Base-by-base conservation (phyloP, 2,329 filamentous ascomycete species). In the Neofusicoccum parvum region DNA sequence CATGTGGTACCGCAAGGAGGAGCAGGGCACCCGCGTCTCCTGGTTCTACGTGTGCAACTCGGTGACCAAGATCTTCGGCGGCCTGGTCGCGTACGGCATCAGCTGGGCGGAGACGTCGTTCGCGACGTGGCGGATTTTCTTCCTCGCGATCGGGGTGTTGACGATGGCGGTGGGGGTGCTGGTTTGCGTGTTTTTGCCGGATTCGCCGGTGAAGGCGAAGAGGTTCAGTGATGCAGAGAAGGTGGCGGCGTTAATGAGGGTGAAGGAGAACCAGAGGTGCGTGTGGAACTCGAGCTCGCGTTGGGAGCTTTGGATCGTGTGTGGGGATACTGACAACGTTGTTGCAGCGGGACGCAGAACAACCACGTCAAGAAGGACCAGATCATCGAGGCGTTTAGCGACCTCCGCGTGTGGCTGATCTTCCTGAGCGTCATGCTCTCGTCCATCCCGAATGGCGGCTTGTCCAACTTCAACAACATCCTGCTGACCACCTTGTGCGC, bases 1-100 rank as follows among this genome's bases (percentile, higher is more conserved):
- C 60, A 87, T 87, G 84, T 89, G 86, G 86, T 89, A 85, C 79
- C 80, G 84, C 46, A 80, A 86, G 62, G 79, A 81, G 66, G 86
- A 87, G 69, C 85, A 87, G 72, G 85, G 69, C 77, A 66, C 70
- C 67, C 7, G 77, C 74, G 70, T 74, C 15, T 68, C 59, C n/a
- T 67, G 56, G 59, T 67, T 68, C 59, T 69, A 68, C 45, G 68
- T 68, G 20, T 66, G 53, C 59, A 67, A 70, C 50, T 68, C 64
- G 53, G 39, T 65, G 43, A 67, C 64, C 23, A 67, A 69, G 72
- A 70, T 78, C 15, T 67, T 67, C 5, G 79, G 66, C 4, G 66
- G 66, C 10, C 45, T 66, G 41, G 51, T 67, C 17, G 64, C 66
- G 23, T 67, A 64, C 37, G 66, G 66, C 27, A 62, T 67, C 53